A percentile compares a stretch with the other conserved stretches of the same genome.
These are phyloP conservation scores for Cercospora sp. DNA, from an alignment of 2,329 filamentous ascomycete genomes.

Conservation along the genomic window DNA sequence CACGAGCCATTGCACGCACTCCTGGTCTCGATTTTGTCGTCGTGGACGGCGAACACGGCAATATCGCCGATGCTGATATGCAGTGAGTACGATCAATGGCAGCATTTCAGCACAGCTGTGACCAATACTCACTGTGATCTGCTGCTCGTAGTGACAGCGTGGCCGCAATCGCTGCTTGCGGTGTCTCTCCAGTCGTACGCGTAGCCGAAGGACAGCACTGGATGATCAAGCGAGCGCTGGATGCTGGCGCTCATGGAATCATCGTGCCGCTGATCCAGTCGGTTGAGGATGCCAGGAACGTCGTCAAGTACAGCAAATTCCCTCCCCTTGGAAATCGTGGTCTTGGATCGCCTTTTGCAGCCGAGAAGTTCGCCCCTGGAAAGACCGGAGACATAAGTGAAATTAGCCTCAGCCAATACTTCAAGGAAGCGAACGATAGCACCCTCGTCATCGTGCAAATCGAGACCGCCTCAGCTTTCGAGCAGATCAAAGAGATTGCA, in stretches of 20 bases:
- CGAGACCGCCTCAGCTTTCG: conserved; percentile 45
- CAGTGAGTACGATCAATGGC: conserved; percentile 36
- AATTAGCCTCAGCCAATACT: conserved; percentile 46
- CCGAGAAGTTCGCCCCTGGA: conserved; percentile 38
- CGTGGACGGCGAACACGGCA: conserved; percentile 59
- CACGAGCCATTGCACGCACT: conserved; percentile 54
- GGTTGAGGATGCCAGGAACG: conserved; percentile 50
- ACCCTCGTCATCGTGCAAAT: conserved; percentile 53
- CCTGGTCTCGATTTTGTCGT: conserved; percentile 46
- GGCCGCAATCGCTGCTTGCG: conserved; percentile 49
- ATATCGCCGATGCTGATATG: conserved; percentile 57
- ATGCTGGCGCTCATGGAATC: conserved; percentile 60
- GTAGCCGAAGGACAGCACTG: conserved; percentile 60
- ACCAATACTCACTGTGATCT: not conserved
- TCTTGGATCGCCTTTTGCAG: conserved; percentile 57
- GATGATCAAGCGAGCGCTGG: conserved; percentile 64
- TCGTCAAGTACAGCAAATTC: conserved; percentile 57
- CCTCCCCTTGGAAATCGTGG: conserved; percentile 57
- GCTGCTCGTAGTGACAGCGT: conserved; percentile 47
- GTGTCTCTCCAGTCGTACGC: conserved; percentile 46
- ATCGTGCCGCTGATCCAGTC: conserved; percentile 47
- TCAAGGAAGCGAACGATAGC: conserved; percentile 56
- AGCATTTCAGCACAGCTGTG: not conserved
- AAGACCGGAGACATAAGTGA: conserved; percentile 20
- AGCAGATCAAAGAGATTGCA: conserved; percentile 50